Conservation (phyloP, 1,284 basidiomycete species). For the Rhodotorula sp. region DNA sequence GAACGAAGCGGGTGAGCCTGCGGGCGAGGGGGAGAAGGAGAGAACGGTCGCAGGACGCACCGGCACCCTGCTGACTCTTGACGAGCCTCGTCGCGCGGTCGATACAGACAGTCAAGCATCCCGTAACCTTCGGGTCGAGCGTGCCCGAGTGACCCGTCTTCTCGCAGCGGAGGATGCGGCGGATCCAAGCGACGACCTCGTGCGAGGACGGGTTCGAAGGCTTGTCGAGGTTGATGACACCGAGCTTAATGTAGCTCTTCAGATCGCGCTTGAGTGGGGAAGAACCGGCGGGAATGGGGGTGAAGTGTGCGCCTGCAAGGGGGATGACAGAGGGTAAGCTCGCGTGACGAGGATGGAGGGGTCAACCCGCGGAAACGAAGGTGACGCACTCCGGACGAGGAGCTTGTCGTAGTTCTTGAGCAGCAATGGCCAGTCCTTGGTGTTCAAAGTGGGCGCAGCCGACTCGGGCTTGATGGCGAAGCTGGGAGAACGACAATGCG, state of each 20-base stretch:
- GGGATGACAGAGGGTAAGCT: no score
- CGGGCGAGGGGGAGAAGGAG: neutral
- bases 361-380: neutral
- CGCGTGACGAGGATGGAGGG: neutral
- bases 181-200: slow-evolving; percentile 98
- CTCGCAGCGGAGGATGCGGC: slow-evolving; percentile 91
- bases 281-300: slow-evolving; percentile 73
- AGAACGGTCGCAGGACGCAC: slow-evolving; percentile 53
- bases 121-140: slow-evolving; percentile 98
- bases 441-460: slow-evolving; percentile 60
- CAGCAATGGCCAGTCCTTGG: slow-evolving; percentile 94
- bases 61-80: slow-evolving; percentile 95
- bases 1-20: neutral
- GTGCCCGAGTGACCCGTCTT: slow-evolving; percentile 99
- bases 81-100: slow-evolving; percentile 99
- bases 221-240: slow-evolving; percentile 99
- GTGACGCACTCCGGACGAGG: slow-evolving; percentile 39
- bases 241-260: slow-evolving; percentile 87
- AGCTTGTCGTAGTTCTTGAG: slow-evolving; percentile 98
- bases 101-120: slow-evolving; percentile 97
- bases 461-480: slow-evolving; percentile 53
- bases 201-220: slow-evolving; percentile 99
- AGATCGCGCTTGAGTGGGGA: slow-evolving; percentile 89
- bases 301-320: slow-evolving; percentile 85
- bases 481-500: slow-evolving; percentile 36